Evolutionary conservation across 257 asterid genomes (phyloP).

Genomic region (Cruciata laevipes): DNA sequence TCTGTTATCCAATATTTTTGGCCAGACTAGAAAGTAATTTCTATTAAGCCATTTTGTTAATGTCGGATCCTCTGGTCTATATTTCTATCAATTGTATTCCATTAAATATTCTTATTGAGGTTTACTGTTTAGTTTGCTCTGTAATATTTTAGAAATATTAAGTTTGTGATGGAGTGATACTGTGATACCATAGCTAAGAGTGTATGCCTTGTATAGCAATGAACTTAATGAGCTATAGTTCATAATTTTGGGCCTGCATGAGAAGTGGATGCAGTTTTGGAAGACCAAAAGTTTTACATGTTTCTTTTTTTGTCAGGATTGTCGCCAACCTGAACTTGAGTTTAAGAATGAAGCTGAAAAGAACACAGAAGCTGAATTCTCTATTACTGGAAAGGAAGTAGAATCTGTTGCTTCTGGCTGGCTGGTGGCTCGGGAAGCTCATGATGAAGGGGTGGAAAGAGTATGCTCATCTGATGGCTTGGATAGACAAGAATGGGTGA

Average conservation of each 20-base stretch:
- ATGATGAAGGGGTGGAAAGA: too few relatives aligned
- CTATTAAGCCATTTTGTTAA: too few relatives aligned
- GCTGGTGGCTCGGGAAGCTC: too few relatives aligned
- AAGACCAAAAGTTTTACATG: not conserved
- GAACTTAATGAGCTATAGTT: not conserved
- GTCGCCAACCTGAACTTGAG: not conserved
- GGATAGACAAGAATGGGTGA: too few relatives aligned
- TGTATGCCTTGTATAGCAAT: not conserved
- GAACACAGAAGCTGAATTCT: not conserved
- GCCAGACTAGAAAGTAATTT: too few relatives aligned
- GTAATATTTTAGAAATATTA: not conserved
- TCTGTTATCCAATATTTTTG: too few relatives aligned
- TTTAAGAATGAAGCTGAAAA: not conserved
- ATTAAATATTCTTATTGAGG: not conserved
- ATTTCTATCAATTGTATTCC: not conserved
- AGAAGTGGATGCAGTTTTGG: not conserved
- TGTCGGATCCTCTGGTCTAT: too few relatives aligned
- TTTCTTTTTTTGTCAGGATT: not conserved
- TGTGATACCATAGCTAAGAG: not conserved
- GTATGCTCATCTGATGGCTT: not conserved
- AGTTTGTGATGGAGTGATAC: not conserved
- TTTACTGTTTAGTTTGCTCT: not conserved
- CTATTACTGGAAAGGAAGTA: not conserved
- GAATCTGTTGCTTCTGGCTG: too few relatives aligned
- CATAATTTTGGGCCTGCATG: not conserved